Evolutionary conservation across 2,329 filamentous ascomycete species (phyloP), one percentile per base, ranked within the genome.

Genomic region (Pestalotiopsis sp.): DNA sequence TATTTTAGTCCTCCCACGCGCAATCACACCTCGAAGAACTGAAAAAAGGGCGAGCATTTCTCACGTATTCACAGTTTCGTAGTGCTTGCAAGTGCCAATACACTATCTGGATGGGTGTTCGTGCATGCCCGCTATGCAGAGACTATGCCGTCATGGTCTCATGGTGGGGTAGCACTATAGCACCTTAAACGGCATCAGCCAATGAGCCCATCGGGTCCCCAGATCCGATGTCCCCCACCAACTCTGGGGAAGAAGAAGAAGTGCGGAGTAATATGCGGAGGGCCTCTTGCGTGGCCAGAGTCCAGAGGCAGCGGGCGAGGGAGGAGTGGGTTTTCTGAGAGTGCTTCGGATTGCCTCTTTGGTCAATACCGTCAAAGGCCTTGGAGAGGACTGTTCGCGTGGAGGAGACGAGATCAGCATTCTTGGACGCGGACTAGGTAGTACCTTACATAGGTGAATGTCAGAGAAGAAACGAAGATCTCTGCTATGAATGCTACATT

Each of bases 321-420:
- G 57, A 36, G 27, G 36, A 36, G 27, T 36, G 27, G 14, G 23
- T 60, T 27, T 36, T 7, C 12, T 36, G n/a, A 7, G 59, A 39
- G 59, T 62, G 59, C n/a, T 39, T 62, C 27, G 59, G 36, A 62
- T 39, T 62, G 59, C 59, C 59, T 62, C 25, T 38, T 62, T 31
- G 25, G 59, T 62, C 59, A n/a, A 23, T 25, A 59, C 27, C 57
- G 57, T 6, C 17, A 25, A 14, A 62, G 13, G 59, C 23, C 11
- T 20, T 17, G 1, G 13, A 17, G 20, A 23, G 14, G 31, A 39
- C 59, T 9, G 17, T n/a, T 23, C 17, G 45, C 45, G 45, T 9
- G 6, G 31, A 36, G 1, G 31, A 36, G 31, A 36, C 31, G 31
- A 36, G 31, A 36, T 36, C 31, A 36, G 31, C 31, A 36, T 7